phyloP scores from a whole-genome alignment of 208 protist genomes.

The Acanthamoeba lenticulata region DNA sequence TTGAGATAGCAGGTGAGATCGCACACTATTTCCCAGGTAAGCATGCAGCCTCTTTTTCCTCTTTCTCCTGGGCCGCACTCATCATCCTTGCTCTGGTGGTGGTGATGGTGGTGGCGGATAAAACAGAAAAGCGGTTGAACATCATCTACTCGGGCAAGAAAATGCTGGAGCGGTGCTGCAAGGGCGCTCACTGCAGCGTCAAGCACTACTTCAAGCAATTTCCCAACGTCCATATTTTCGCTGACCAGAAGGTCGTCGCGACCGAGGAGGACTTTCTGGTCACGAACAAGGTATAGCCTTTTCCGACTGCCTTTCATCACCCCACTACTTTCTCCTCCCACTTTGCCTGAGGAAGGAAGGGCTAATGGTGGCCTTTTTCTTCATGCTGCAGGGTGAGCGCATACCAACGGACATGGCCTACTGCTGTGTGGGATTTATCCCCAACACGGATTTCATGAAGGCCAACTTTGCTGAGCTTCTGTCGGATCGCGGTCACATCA shows the following conservation, averaged over 20 bases:
- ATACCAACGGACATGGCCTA: not conserved
- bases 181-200: not conserved
- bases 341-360: no score
- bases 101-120: not conserved
- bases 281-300: not conserved
- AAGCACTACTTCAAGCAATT: not conserved
- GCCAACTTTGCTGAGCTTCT: not conserved
- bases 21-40: slow-evolving; percentile 66
- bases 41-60: not conserved
- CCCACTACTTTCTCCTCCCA: no score
- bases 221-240: not conserved
- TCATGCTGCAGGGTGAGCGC: not conserved
- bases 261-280: not conserved
- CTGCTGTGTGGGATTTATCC: not conserved
- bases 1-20: slow-evolving; percentile 78
- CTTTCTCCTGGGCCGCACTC: not conserved
- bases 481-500: not conserved
- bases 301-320: not conserved
- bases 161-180: not conserved
- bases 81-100: no score
- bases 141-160: not conserved
- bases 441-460: slow-evolving; percentile 32
- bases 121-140: not conserved
- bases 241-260: not conserved
- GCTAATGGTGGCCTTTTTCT: no score